Conservation (phyloP, 2,329 filamentous ascomycete genomes). For the Domatiomyces globalis region DNA sequence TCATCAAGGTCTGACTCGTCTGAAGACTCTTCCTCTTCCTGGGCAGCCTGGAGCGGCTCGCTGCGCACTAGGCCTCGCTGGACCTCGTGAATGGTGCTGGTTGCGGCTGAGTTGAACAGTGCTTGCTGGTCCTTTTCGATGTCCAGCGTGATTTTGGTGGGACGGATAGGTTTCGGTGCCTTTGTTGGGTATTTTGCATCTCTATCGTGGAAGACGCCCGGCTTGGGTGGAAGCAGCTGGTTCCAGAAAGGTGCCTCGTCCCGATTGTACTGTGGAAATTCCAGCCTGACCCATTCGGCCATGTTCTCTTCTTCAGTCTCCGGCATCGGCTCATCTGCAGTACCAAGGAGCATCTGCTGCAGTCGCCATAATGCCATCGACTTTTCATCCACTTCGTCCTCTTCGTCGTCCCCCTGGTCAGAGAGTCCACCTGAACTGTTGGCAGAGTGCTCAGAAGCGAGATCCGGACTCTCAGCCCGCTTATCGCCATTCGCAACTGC, state of each 20-base stretch:
- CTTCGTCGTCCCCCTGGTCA: slow-evolving; percentile 1
- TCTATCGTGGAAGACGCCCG: slow-evolving; percentile 47
- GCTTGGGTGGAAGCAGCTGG: slow-evolving; percentile 67
- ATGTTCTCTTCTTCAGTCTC: slow-evolving; percentile 14
- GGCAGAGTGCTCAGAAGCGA: slow-evolving; percentile 9
- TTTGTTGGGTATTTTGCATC: slow-evolving; percentile 65
- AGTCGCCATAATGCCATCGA: slow-evolving; percentile 30
- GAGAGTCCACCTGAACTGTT: slow-evolving; percentile 6
- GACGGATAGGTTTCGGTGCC: slow-evolving; percentile 65
- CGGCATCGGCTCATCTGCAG: slow-evolving; percentile 21
- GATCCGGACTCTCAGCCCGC: slow-evolving; percentile 8
- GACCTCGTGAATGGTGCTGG: slow-evolving; percentile 4
- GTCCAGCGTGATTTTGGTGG: slow-evolving; percentile 79
- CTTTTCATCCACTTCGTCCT: slow-evolving; percentile 4
- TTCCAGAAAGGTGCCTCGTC: slow-evolving; percentile 65
- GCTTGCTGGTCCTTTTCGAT: slow-evolving; percentile 76
- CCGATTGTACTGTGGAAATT: slow-evolving; percentile 69
- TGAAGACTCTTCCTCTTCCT: slow-evolving; percentile 36
- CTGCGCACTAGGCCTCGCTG: slow-evolving; percentile 4
- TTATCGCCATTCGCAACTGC: not conserved
- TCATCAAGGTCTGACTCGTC: slow-evolving; percentile 46
- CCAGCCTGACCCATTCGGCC: slow-evolving; percentile 38
- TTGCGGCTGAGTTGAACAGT: slow-evolving; percentile 54
- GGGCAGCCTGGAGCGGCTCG: slow-evolving; percentile 20
- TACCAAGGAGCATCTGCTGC: slow-evolving; percentile 34